Evolutionary conservation across 345 rosid species (phyloP).

Genomic region (Syzygium jambos): DNA sequence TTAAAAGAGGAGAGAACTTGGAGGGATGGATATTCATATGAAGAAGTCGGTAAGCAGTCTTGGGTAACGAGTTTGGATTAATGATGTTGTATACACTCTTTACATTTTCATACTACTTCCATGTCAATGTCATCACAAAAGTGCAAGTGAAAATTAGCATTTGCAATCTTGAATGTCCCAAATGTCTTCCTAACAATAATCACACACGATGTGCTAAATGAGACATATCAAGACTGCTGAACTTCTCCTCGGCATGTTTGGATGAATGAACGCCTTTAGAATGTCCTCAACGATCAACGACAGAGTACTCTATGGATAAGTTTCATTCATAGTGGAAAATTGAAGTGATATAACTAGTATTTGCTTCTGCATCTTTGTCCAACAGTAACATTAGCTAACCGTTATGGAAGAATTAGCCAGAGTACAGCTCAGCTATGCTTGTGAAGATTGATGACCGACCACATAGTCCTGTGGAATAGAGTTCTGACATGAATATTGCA

Average conservation of each 20-base stretch:
- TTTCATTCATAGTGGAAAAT: not conserved
- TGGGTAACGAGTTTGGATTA: not conserved
- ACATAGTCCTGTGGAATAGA: not conserved
- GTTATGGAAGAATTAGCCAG: not conserved
- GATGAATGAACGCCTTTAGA: not conserved
- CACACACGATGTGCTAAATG: not conserved
- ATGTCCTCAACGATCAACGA: not conserved
- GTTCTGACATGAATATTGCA: not conserved
- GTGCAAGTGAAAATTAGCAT: not conserved
- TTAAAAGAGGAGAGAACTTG: not conserved
- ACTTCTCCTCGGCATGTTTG: not conserved
- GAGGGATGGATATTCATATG: not conserved
- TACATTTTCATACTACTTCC: not conserved
- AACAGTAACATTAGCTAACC: not conserved
- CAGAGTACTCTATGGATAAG: not conserved
- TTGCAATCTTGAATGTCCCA: not conserved
- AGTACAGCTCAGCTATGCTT: not conserved
- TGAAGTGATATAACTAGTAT: not conserved
- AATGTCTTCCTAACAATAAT: not conserved
- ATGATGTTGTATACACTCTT: not conserved
- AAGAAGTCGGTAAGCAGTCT: not conserved
- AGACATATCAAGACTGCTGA: not conserved
- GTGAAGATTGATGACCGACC: not conserved
- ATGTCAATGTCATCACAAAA: not conserved
- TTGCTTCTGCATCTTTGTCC: not conserved